Evolutionary conservation across 1,284 basidiomycete species (phyloP), one percentile per base, ranked within the genome.

Genomic region (Marasmius tenuissimus): DNA sequence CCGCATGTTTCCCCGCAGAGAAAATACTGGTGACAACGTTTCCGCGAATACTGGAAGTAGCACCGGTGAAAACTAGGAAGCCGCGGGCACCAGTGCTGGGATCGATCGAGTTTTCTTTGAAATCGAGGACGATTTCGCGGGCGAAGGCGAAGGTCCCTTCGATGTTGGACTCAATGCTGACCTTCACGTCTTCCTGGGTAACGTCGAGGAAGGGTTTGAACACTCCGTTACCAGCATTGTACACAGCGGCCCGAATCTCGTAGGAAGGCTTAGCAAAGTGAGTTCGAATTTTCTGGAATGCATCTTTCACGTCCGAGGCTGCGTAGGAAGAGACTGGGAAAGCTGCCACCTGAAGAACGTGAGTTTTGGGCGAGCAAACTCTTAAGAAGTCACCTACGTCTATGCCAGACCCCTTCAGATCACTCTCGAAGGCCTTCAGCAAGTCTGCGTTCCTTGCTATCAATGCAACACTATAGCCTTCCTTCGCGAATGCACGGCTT

Each of bases 11-110:
- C 2, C 86, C 85, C 3, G 86, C 85, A 4, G 90, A 79, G 65
- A 93, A 91, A 2, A 81, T 82, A 56, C 87, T 87, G 0, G 89
- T 92, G 1, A 74, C 77, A 9, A 76, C 73, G 63, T 89, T 91
- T 0, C 91, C 91, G 62, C 91, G 77, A 55, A 83, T 63, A 58
- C 85, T 82, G 0, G 88, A 84, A 12, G 91, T 93, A 11, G 92
- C 91, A 2, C 91, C 91, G 0, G 92, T 93, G 71, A 93, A 91
- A 38, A 93, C 81, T 53, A 93, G 73, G 1, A 88, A 85, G 12
- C 91, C 91, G 12, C 83, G 78, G 70, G 80, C 81, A 35, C 83
- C 82, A 40, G 62, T 72, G 0, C 71, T 39, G 20, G 37, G 12
- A 47, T 39, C 69, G 61, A 60, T 77, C 72, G 2, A 79, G 66